These are phyloP conservation scores for Fusarium sp. DNA, from an alignment of 2,329 filamentous ascomycete species.

Conservation along the genomic window DNA sequence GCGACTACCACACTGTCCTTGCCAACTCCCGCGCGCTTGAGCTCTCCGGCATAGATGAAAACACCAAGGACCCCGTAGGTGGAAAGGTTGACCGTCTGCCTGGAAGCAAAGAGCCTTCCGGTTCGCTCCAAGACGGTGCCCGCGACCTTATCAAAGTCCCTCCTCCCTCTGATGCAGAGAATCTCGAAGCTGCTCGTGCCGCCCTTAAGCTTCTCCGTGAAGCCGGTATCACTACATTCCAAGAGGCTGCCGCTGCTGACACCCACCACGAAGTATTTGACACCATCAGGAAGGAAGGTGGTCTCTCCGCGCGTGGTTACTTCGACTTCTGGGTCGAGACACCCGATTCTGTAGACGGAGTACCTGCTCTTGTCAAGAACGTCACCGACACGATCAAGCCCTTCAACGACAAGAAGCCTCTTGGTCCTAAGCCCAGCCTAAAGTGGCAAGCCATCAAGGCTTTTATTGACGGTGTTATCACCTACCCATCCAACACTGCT, in stretches of 20 bases:
- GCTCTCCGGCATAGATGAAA: constrained; percentile 37
- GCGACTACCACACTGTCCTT: constrained; percentile 42
- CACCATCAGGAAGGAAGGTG: constrained; percentile 37
- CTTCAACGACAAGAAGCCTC: constrained; percentile 24
- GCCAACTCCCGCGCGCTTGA: constrained; percentile 43
- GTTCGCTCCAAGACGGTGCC: constrained; percentile 42
- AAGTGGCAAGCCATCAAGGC: constrained; percentile 47
- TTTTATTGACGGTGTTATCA: constrained; percentile 45
- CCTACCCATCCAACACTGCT: constrained; percentile 45
- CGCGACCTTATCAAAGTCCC: constrained; percentile 34
- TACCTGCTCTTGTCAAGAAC: constrained; percentile 26
- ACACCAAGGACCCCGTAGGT: constrained; percentile 35
- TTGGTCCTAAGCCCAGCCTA: constrained; percentile 35
- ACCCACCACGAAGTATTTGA: constrained; percentile 30
- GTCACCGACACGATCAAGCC: constrained; percentile 13
- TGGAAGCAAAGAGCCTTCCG: constrained; percentile 43
- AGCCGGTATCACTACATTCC: constrained; percentile 45
- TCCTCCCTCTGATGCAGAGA: constrained; percentile 31
- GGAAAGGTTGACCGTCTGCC: constrained; percentile 43
- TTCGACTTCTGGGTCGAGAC: constrained; percentile 45
- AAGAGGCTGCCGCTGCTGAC: constrained; percentile 38
- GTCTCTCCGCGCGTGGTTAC: constrained; percentile 39
- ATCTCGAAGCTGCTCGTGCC: constrained; percentile 37
- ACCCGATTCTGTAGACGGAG: constrained; percentile 23
- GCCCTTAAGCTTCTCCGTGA: constrained; percentile 45